These are phyloP conservation scores for Aspergillus jensenii DNA, from an alignment of 2,329 filamentous ascomycete species.

Conservation along the genomic window DNA sequence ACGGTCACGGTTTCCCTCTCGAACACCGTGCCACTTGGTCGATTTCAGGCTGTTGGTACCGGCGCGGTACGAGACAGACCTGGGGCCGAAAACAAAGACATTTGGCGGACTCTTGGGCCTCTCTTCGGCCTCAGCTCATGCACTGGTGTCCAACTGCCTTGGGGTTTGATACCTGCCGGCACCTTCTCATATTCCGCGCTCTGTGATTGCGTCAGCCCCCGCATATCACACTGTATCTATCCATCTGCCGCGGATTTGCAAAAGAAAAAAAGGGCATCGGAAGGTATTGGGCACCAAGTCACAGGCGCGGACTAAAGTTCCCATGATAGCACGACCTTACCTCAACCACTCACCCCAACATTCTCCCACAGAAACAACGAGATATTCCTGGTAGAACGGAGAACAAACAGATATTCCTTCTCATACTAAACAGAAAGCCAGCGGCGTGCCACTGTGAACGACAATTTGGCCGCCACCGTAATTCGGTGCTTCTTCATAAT, in stretches of 20 bases:
- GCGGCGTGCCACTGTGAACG: neutral
- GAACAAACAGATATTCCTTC: neutral
- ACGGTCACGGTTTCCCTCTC: constrained; percentile 16
- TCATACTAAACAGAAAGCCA: neutral
- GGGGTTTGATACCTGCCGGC: constrained; percentile 25
- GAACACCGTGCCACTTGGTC: constrained; percentile 19
- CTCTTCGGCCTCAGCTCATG: constrained; percentile 22
- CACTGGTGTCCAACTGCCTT: constrained; percentile 34
- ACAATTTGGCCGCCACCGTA: neutral
- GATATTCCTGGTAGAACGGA: neutral
- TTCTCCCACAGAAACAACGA: neutral
- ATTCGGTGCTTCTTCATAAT: constrained; percentile 4
- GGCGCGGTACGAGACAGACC: constrained; percentile 19
- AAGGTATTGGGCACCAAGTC: constrained; percentile 11
- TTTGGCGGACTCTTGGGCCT: constrained; percentile 9
- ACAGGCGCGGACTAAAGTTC: neutral
- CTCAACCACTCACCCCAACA: neutral
- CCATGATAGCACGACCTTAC: neutral
- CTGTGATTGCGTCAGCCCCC: constrained; percentile 22
- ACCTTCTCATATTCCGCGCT: constrained; percentile 16
- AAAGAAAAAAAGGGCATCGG: neutral
- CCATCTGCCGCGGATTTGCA: constrained; percentile 1
- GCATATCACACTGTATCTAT: constrained; percentile 4
- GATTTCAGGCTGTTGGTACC: constrained; percentile 17
- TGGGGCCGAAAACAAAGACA: constrained; percentile 5